phyloP scores from a whole-genome alignment of 2,329 filamentous ascomycete genomes.

The Tolypocladium tropicale region DNA sequence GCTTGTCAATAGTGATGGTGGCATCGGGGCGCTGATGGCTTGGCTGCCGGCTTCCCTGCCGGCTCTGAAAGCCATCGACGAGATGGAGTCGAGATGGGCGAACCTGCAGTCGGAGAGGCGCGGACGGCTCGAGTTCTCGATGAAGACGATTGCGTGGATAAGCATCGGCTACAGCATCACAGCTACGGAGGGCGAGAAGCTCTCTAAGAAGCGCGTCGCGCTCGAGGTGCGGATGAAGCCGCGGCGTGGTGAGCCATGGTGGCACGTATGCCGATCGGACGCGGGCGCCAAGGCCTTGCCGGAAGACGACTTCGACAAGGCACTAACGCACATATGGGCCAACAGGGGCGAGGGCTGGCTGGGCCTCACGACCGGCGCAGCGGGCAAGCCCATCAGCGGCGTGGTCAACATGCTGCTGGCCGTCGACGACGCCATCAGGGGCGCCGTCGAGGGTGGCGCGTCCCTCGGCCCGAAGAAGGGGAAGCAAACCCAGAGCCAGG shows the following conservation, averaged over 20 bases:
- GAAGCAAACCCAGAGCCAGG: not conserved
- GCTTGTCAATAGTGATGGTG: constrained; percentile 44
- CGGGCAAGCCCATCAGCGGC: constrained; percentile 25
- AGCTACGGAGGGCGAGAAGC: constrained; percentile 9
- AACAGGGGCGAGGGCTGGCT: constrained; percentile 33
- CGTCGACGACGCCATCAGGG: constrained; percentile 35
- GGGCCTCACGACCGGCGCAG: constrained; percentile 37
- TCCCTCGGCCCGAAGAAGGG: not conserved
- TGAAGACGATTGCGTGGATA: constrained; percentile 47
- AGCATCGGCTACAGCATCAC: constrained; percentile 41
- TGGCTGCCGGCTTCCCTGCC: constrained; percentile 53
- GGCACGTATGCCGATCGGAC: constrained; percentile 34
- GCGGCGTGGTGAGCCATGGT: constrained; percentile 38
- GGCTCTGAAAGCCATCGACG: constrained; percentile 50
- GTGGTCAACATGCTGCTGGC: constrained; percentile 37
- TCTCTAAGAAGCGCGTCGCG: constrained; percentile 26
- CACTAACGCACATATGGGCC: constrained; percentile 35
- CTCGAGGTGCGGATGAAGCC: constrained; percentile 42
- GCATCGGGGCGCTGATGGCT: constrained; percentile 41
- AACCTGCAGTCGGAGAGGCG: constrained; percentile 28
- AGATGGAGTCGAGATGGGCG: constrained; percentile 47
- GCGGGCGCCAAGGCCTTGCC: constrained; percentile 7
- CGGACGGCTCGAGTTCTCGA: constrained; percentile 39
- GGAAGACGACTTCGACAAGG: constrained; percentile 24
- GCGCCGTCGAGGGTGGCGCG: constrained; percentile 8